Percentiles rank a stretch among this genome's conserved stretches.
phyloP scores from a whole-genome alignment of 2,329 filamentous ascomycete genomes.

The Hortaea sp. region DNA sequence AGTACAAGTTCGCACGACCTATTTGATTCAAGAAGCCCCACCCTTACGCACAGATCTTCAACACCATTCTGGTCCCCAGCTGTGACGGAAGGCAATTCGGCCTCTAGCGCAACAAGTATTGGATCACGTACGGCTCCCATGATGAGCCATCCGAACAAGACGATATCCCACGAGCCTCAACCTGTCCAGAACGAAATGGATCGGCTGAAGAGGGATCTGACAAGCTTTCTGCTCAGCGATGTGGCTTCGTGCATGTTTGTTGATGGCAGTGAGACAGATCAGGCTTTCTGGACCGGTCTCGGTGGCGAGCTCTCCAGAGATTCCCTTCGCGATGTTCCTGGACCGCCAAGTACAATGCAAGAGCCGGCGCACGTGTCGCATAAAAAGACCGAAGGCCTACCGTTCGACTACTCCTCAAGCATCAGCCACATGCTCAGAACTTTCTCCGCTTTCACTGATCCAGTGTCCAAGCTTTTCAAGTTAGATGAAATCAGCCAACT shows the following conservation, averaged over 20 bases:
- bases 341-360: not conserved
- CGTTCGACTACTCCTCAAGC: constrained; percentile 56
- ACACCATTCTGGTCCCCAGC: constrained; percentile 88
- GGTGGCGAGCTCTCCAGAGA: constrained; percentile 28
- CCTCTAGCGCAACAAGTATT: constrained; percentile 51
- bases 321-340: constrained; percentile 7
- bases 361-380: not conserved
- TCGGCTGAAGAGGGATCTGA: constrained; percentile 52
- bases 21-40: constrained; percentile 57
- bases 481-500: constrained; percentile 75
- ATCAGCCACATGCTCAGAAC: constrained; percentile 72
- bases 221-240: constrained; percentile 78
- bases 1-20: constrained; percentile 46
- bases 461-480: constrained; percentile 72
- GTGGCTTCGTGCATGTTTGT: constrained; percentile 76
- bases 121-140: constrained; percentile 23
- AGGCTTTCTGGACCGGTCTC: constrained; percentile 63
- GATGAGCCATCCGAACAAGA: not conserved
- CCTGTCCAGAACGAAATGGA: constrained; percentile 5
- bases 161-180: not conserved
- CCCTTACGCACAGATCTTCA: constrained; percentile 62
- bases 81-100: constrained; percentile 55
- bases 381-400: not conserved
- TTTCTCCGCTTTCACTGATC: constrained; percentile 84
- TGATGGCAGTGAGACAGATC: constrained; percentile 86